phyloP scores from a whole-genome alignment of 73 alveolate genomes.

The Paramecium pentaurelia region DNA sequence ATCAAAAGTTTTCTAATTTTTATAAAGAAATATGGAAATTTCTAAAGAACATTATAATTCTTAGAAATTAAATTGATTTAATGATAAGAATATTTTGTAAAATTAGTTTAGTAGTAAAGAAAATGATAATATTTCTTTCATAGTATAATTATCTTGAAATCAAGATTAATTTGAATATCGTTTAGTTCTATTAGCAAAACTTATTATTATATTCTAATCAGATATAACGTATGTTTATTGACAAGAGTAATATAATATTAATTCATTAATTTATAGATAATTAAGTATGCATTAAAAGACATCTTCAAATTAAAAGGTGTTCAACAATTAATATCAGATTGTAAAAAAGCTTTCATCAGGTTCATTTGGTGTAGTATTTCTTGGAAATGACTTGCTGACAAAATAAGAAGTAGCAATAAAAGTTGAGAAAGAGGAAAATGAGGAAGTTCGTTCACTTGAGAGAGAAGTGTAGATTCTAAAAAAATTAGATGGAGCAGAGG shows the following conservation, averaged over 20 bases:
- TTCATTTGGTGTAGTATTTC: conserved; percentile 88
- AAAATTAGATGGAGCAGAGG: conserved; percentile 50
- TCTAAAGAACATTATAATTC: not conserved
- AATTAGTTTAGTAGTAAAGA: not conserved
- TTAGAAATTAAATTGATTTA: too few relatives aligned
- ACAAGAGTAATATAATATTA: not conserved
- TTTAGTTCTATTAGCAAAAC: not conserved
- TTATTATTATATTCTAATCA: not conserved
- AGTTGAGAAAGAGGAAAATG: conserved; percentile 61
- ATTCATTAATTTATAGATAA: not conserved
- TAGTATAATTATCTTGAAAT: not conserved
- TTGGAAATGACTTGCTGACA: conserved; percentile 50
- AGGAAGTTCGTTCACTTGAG: conserved; percentile 53
- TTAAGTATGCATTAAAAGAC: not conserved
- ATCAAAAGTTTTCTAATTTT: too few relatives aligned
- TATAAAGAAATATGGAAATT: too few relatives aligned
- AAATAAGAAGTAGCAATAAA: conserved; percentile 58
- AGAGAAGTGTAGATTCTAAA: conserved; percentile 56
- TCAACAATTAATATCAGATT: conserved; percentile 40
- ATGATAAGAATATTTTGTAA: too few relatives aligned
- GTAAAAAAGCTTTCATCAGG: conserved; percentile 85
- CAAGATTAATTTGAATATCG: not conserved
- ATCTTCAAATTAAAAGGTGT: conserved; percentile 30
- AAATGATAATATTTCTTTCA: too few relatives aligned
- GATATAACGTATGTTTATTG: not conserved